A percentile compares a stretch with the other conserved stretches of the same genome.
These are phyloP conservation scores for Lepidium sativum DNA, from an alignment of 345 rosid genomes.

Conservation along the genomic window DNA sequence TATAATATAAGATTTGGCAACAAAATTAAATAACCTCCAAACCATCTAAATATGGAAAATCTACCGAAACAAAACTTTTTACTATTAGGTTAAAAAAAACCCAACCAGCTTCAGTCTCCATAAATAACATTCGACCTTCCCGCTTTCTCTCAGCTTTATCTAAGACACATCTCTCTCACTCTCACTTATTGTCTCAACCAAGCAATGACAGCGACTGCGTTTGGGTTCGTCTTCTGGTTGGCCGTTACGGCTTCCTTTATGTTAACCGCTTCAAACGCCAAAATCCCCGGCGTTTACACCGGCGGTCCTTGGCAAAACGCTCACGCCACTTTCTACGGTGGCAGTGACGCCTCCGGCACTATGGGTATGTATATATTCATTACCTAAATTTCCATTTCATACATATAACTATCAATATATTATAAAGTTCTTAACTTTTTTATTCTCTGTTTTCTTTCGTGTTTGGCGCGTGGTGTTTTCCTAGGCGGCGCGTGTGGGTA, in stretches of 20 bases:
- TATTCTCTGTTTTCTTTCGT: background rate
- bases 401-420: too few species aligned
- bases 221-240: constrained; percentile 17
- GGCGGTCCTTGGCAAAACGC: constrained; percentile 69
- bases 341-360: constrained; percentile 83
- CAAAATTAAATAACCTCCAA: background rate
- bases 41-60: background rate
- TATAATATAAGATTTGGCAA: background rate
- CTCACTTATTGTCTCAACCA: background rate
- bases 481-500: constrained; percentile 97
- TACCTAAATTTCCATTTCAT: background rate
- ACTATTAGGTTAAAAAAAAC: background rate
- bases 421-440: background rate
- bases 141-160: constrained; percentile 7
- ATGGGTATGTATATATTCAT: constrained; percentile 60
- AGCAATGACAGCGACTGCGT: constrained; percentile 19
- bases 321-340: constrained; percentile 90
- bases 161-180: constrained; percentile 2
- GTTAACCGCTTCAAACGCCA: constrained; percentile 37
- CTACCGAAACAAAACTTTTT: too few species aligned
- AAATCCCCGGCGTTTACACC: constrained; percentile 61
- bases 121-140: constrained; percentile 21
- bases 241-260: constrained; percentile 15
- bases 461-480: background rate
- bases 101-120: background rate